Percentiles rank a stretch among this genome's conserved stretches.
Conservation (phyloP, 257 asterid species). For the Ballota nigra region DNA sequence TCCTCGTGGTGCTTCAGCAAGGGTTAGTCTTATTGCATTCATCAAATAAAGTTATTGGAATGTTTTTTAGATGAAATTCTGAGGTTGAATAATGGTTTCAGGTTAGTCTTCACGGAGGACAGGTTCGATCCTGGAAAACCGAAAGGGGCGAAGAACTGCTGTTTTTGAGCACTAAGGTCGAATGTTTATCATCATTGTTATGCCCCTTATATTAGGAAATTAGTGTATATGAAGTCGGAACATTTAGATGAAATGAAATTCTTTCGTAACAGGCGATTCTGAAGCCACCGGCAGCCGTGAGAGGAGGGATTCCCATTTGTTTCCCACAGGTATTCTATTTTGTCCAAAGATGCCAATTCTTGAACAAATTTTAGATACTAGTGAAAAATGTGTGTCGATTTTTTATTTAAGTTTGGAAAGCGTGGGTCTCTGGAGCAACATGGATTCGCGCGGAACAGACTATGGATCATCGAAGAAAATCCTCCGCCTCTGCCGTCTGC, state of each 20-base stretch:
- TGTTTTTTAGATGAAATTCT: not conserved
- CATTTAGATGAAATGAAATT: too few species aligned
- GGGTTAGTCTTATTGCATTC: conserved; percentile 48
- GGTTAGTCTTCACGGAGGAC: conserved; percentile 95
- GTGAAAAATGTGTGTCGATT: not conserved
- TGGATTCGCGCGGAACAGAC: conserved; percentile 78
- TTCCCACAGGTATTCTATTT: conserved; percentile 72
- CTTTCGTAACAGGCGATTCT: conserved; percentile 33
- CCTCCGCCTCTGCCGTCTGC: conserved; percentile 58
- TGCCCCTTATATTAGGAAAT: not conserved
- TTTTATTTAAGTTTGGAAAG: conserved; percentile 57
- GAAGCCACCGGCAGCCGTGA: conserved; percentile 78
- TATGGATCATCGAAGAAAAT: conserved; percentile 66
- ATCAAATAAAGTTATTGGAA: too few species aligned
- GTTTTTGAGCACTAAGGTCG: conserved; percentile 78
- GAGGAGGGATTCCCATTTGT: conserved; percentile 92
- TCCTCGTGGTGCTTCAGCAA: conserved; percentile 67
- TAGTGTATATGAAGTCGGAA: conserved; percentile 34
- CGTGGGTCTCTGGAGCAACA: conserved; percentile 81
- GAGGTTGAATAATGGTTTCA: conserved; percentile 24
- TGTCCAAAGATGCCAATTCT: not conserved
- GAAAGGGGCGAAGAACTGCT: conserved; percentile 70
- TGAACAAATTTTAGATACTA: not conserved
- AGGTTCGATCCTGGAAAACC: conserved; percentile 88
- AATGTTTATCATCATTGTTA: not conserved